Evolutionary conservation across 2,329 filamentous ascomycete species (phyloP).

Genomic region (Phyllosticta citriasiana): DNA sequence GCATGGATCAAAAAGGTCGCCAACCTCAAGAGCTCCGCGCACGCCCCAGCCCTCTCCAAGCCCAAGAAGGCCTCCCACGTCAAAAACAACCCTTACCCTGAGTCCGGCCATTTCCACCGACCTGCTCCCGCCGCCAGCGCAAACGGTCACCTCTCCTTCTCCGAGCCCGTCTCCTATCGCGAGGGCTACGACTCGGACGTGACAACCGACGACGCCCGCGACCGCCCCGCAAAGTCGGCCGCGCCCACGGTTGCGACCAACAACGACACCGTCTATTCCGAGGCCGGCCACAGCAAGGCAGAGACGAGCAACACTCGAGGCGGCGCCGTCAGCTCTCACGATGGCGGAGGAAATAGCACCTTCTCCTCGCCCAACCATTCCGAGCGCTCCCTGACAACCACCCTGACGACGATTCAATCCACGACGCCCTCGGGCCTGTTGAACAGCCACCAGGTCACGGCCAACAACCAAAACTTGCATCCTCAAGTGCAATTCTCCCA

Average conservation of each 20-base stretch:
- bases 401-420: slow-evolving; percentile 77
- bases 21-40: slow-evolving; percentile 72
- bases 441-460: slow-evolving; percentile 22
- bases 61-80: slow-evolving; percentile 40
- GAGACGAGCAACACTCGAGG: slow-evolving; percentile 64
- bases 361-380: slow-evolving; percentile 78
- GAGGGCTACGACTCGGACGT: slow-evolving; percentile 51
- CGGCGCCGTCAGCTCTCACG: slow-evolving; percentile 41
- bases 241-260: slow-evolving; percentile 79
- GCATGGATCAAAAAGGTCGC: slow-evolving; percentile 91
- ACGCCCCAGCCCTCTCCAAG: slow-evolving; percentile 36
- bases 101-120: slow-evolving; percentile 57
- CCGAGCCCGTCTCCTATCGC: slow-evolving; percentile 35
- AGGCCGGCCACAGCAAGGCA: slow-evolving; percentile 67
- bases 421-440: slow-evolving; percentile 47
- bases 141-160: slow-evolving; percentile 39
- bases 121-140: slow-evolving; percentile 39
- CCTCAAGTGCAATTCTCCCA: slow-evolving; percentile 45
- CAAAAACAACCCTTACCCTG: slow-evolving; percentile 86
- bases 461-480: slow-evolving; percentile 19
- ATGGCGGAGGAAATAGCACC: slow-evolving; percentile 59
- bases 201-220: slow-evolving; percentile 32
- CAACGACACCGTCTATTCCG: slow-evolving; percentile 63
- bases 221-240: slow-evolving; percentile 56
- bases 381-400: slow-evolving; percentile 70